These are phyloP conservation scores for Yarrowia sp. DNA, from an alignment of 805 yeast species.

Conservation along the genomic window DNA sequence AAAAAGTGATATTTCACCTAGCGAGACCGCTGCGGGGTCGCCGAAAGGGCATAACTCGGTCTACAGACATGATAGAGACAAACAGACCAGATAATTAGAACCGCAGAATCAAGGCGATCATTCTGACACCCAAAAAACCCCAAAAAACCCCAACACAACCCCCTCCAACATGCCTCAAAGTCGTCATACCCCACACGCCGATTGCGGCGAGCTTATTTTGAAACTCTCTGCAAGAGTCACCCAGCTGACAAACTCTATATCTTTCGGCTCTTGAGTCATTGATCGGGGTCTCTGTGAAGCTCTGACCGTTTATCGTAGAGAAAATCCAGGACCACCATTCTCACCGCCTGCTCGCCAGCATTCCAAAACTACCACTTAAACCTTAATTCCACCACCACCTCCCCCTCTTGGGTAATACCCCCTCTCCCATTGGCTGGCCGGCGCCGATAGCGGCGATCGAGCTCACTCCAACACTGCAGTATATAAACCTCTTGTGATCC, in stretches of 20 bases:
- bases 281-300: not conserved
- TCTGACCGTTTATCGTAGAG: too few relatives aligned
- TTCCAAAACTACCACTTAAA: not conserved
- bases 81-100: not conserved
- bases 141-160: not conserved
- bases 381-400: not conserved
- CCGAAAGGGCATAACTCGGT: not conserved
- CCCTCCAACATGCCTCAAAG: not conserved
- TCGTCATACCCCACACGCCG: constrained; percentile 23
- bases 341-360: not conserved
- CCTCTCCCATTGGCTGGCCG: not conserved
- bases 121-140: not conserved
- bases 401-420: not conserved
- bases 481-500: not conserved
- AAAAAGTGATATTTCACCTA: not conserved
- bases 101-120: not conserved
- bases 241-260: constrained; percentile 5
- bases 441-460: constrained; percentile 26
- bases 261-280: not conserved
- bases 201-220: not conserved
- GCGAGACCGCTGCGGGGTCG: constrained; percentile 7
- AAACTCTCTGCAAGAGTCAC: constrained; percentile 12
- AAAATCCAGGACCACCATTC: not conserved
- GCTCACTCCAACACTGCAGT: not conserved
- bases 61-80: not conserved